phyloP scores from a whole-genome alignment of 768 basidiomycete species.

The Auricularia sp. region DNA sequence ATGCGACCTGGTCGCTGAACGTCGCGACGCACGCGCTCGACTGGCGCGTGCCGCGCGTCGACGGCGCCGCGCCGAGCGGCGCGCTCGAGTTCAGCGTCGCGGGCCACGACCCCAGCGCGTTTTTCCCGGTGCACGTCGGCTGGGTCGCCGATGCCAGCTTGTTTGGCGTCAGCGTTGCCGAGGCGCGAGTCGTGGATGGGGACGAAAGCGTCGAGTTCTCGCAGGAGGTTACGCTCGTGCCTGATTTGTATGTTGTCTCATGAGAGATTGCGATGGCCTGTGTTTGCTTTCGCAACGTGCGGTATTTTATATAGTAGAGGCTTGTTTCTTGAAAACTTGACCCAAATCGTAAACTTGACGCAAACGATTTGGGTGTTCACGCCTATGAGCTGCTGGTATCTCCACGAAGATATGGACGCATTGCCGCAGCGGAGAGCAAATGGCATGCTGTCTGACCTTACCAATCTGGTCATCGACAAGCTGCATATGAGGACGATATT shows the following conservation, averaged over 20 bases:
- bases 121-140: constrained; percentile 84
- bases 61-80: constrained; percentile 49
- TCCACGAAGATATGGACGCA: too few species aligned
- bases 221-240: background rate
- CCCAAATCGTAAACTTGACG: too few species aligned
- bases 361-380: too few species aligned
- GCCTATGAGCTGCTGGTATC: too few species aligned
- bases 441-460: too few species aligned
- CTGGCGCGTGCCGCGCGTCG: constrained; percentile 71
- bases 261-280: background rate
- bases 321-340: too few species aligned
- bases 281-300: too few species aligned
- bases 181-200: background rate
- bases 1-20: constrained; percentile 77
- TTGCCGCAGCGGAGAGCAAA: too few species aligned
- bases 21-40: constrained; percentile 69
- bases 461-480: too few species aligned
- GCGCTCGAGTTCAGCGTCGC: constrained; percentile 81
- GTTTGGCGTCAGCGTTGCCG: constrained; percentile 55
- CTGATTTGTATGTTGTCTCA: background rate
- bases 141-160: constrained; percentile 78
- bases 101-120: constrained; percentile 70
- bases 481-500: too few species aligned
- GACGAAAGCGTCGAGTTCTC: background rate
- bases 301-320: too few species aligned